Conservation (phyloP, 176 grass and related monocot genomes). For the Tuctoria greenei region DNA sequence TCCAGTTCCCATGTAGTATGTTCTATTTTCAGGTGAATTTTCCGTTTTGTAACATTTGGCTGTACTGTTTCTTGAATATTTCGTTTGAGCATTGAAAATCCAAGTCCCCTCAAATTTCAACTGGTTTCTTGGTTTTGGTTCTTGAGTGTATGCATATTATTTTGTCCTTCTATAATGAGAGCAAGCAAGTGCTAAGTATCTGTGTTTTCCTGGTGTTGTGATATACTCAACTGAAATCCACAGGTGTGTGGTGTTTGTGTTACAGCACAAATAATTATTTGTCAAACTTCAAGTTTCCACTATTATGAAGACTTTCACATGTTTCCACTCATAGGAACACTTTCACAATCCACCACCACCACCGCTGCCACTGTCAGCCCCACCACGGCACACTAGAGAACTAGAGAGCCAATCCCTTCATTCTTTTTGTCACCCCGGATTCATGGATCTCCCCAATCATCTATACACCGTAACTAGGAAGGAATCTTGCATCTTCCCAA, state of each 20-base stretch:
- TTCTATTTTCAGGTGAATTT: slow-evolving; percentile 21
- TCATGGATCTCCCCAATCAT: no score
- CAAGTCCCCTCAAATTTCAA: slow-evolving; percentile 23
- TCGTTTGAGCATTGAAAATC: slow-evolving; percentile 36
- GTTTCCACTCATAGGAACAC: neutral
- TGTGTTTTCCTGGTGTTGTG: slow-evolving; percentile 2
- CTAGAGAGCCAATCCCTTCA: no score
- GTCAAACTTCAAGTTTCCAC: neutral
- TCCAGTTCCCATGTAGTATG: slow-evolving; percentile 41
- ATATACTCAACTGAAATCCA: slow-evolving; percentile 7
- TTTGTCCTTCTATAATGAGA: neutral
- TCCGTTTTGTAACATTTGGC: slow-evolving; percentile 22
- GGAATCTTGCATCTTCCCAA: no score
- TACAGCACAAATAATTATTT: neutral
- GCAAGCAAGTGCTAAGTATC: slow-evolving; percentile 28
- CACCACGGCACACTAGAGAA: no score
- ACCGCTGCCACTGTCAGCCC: no score
- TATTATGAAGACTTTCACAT: slow-evolving; percentile 3
- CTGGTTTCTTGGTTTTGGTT: neutral
- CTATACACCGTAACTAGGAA: no score
- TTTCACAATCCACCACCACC: neutral
- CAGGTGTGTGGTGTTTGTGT: neutral
- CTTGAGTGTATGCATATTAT: neutral
- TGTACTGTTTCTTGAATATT: slow-evolving; percentile 29
- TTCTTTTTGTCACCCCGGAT: no score